A percentile compares a stretch with the other conserved stretches of the same genome.
Conservation (phyloP, 768 basidiomycete species). For the Boletus tylopilopsis region DNA sequence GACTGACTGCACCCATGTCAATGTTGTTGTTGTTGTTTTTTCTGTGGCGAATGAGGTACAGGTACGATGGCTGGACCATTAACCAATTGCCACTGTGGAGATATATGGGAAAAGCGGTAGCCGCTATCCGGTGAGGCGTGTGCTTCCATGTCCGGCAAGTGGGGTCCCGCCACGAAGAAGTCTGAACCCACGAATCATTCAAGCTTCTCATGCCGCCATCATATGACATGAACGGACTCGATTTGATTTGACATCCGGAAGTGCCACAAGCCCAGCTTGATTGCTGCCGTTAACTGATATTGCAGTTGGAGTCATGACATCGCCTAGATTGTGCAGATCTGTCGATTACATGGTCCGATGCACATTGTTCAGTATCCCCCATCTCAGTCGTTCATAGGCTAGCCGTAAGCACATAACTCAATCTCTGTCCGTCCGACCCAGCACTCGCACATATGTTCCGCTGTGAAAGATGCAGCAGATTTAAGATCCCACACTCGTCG, state of each 20-base stretch:
- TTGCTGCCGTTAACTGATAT: constrained; percentile 13
- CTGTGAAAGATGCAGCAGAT: background rate
- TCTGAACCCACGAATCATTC: constrained; percentile 14
- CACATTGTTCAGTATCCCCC: constrained; percentile 1
- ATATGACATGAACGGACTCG: constrained; percentile 6
- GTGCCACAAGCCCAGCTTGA: constrained; percentile 13
- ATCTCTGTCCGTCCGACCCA: too few species aligned
- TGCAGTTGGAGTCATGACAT: constrained; percentile 1
- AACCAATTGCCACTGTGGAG: background rate
- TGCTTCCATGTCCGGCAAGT: constrained; percentile 18
- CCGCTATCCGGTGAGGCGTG: constrained; percentile 24
- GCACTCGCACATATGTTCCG: background rate
- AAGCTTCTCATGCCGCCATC: constrained; percentile 9
- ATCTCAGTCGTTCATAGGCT: background rate
- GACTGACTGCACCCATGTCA: too few species aligned
- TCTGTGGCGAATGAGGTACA: background rate
- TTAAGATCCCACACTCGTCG: background rate
- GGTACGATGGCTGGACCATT: background rate
- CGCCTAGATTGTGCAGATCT: constrained; percentile 19
- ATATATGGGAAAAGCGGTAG: constrained; percentile 8
- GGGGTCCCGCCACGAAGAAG: constrained; percentile 8
- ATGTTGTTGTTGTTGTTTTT: too few species aligned
- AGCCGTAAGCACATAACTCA: background rate
- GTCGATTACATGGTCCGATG: constrained; percentile 2
- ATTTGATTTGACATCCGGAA: constrained; percentile 6